A percentile compares a stretch with the other conserved stretches of the same genome.
These are phyloP conservation scores for Cyanodermella asteris DNA, from an alignment of 2,329 filamentous ascomycete species.

Conservation along the genomic window DNA sequence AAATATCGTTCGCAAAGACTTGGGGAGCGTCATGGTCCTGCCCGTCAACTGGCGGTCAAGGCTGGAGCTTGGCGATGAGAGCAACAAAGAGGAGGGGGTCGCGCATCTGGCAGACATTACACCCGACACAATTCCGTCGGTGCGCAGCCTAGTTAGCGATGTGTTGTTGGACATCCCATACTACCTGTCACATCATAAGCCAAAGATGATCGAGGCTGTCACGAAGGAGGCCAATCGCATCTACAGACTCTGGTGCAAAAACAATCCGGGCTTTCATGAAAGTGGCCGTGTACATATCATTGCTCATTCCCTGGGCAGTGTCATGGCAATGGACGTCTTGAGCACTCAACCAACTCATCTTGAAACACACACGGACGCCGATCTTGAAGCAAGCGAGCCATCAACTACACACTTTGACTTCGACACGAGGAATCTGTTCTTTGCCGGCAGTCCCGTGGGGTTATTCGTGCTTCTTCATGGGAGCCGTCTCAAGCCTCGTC, in stretches of 20 bases:
- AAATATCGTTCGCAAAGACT: constrained; percentile 48
- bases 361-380: constrained; percentile 23
- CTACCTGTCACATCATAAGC: constrained; percentile 89
- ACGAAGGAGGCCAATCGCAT: constrained; percentile 82
- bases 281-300: constrained; percentile 76
- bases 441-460: constrained; percentile 72
- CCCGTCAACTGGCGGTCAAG: constrained; percentile 24
- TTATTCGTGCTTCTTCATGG: constrained; percentile 82
- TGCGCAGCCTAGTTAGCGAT: constrained; percentile 86
- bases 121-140: constrained; percentile 67
- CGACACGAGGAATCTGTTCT: constrained; percentile 71
- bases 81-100: constrained; percentile 44
- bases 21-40: constrained; percentile 80
- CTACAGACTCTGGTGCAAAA: constrained; percentile 84
- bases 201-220: constrained; percentile 80
- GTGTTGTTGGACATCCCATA: constrained; percentile 98
- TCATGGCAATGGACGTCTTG: constrained; percentile 82
- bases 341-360: constrained; percentile 65
- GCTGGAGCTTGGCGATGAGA: constrained; percentile 5
- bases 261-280: constrained; percentile 69
- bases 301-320: constrained; percentile 80
- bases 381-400: constrained; percentile 12
- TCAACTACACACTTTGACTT: constrained; percentile 58
- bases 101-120: constrained; percentile 70
- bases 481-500: constrained; percentile 49